phyloP scores from a whole-genome alignment of 140 eudicot genomes.

The Ambrosia hybrid region DNA sequence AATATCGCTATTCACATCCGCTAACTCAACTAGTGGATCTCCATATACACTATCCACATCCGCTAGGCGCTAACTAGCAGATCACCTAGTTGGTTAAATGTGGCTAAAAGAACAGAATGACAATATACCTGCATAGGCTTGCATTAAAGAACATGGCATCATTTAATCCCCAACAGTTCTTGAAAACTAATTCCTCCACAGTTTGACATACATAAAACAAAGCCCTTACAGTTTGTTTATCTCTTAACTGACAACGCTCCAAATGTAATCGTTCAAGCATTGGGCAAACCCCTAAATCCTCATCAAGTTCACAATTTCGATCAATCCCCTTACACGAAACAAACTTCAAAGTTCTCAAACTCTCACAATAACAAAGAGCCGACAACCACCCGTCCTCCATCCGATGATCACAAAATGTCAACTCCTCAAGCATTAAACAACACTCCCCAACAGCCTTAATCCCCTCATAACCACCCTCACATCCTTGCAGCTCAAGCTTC shows the following conservation, averaged over 20 bases:
- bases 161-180: constrained; percentile 82
- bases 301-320: constrained; percentile 45
- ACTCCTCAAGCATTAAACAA: constrained; percentile 90
- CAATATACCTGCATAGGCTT: constrained; percentile 55
- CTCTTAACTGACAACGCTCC: constrained; percentile 85
- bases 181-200: constrained; percentile 49
- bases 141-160: constrained; percentile 68
- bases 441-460: constrained; percentile 85
- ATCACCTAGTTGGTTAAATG: too few relatives aligned
- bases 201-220: constrained; percentile 69
- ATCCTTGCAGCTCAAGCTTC: constrained; percentile 84
- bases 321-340: constrained; percentile 73
- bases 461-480: constrained; percentile 91
- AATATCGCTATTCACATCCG: too few relatives aligned
- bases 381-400: constrained; percentile 88
- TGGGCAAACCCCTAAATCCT: constrained; percentile 55
- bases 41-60: too few relatives aligned
- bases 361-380: constrained; percentile 73
- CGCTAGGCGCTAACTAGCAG: too few relatives aligned
- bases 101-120: background rate
- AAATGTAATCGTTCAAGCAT: constrained; percentile 65
- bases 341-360: constrained; percentile 63
- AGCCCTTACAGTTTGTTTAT: constrained; percentile 54
- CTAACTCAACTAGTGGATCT: too few relatives aligned
- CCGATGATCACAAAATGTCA: constrained; percentile 58